Evolutionary conservation across 2,329 filamentous ascomycete species (phyloP), one percentile per base, ranked within the genome.

Genomic region (Sclerotinia glacialis): DNA sequence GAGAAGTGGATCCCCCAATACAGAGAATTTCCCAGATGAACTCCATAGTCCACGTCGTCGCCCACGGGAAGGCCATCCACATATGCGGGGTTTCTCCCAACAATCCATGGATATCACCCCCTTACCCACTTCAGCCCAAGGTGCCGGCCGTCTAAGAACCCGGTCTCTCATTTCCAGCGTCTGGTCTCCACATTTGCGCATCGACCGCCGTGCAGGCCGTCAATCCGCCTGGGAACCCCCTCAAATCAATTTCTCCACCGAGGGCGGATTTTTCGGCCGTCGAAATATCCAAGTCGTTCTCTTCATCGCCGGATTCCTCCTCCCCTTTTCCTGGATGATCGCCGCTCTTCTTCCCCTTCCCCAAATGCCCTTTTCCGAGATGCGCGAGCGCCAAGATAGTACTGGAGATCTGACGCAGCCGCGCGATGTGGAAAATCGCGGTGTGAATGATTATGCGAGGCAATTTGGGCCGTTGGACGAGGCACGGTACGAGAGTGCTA

Each of bases 241-340:
- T 0, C 88, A 87, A 1, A 79, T 90, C 28, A 85, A 87, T 68
- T 90, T 88, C 78, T 84, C 84, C 12, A 78, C 84, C 3, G 85
- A 87, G 49, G 85, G 84, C 46, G 83, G 84, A 21, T 74, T 86
- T 4, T 82, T 89, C 69, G 88, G 87, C 61, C 84, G 85, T 69
- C 85, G 90, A 69, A 93, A 93, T 74, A 79, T 87, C 56, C 92
- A 96, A 77, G 83, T 94, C 40, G 80, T 89, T 63, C 80, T 91
- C 59, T 96, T 96, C 78, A 86, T 88, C 65, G 52, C 89, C 56
- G 92, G 92, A 31, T 96, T 96, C 74, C 79, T 94, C 56, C 86
- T 92, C 74, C 92, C 91, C 7, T 83, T 92, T 68, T 89, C 89
- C 65, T 96, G 92, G 92, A 90, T 94, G 80, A 81, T 92, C 69